A percentile compares a stretch with the other conserved stretches of the same genome.
Evolutionary conservation across 225 moss, liverwort and hornwort species (phyloP).

Genomic region (Bryum argenteum): DNA sequence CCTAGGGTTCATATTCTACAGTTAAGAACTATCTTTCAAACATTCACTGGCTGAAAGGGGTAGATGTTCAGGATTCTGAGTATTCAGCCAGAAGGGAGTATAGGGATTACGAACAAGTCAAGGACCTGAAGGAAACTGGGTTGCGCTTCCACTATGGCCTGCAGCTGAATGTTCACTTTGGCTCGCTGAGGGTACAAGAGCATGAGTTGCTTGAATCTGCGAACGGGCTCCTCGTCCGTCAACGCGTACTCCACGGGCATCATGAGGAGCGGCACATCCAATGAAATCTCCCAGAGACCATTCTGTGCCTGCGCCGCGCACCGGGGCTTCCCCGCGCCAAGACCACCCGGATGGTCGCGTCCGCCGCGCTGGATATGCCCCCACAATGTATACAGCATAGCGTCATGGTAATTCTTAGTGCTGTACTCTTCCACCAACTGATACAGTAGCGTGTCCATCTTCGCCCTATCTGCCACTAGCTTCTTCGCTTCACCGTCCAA

Average conservation of each 20-base stretch:
- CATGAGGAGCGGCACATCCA: constrained; percentile 55
- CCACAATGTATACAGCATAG: constrained; percentile 58
- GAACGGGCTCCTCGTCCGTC: constrained; percentile 49
- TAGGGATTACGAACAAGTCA: neutral
- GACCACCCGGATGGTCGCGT: constrained; percentile 19
- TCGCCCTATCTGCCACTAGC: constrained; percentile 38
- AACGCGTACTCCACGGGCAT: constrained; percentile 55
- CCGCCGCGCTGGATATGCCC: constrained; percentile 53
- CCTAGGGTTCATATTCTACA: too few relatives aligned
- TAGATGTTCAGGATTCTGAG: too few relatives aligned
- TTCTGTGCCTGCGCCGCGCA: constrained; percentile 53
- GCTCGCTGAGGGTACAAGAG: constrained; percentile 46
- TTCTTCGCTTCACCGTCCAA: constrained; percentile 37
- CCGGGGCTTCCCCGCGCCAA: constrained; percentile 36
- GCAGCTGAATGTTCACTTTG: constrained; percentile 57
- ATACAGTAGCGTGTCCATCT: constrained; percentile 58
- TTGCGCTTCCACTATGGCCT: constrained; percentile 43
- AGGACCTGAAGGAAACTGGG: constrained; percentile 47
- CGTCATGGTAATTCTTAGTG: constrained; percentile 58
- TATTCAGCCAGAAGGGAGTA: too few relatives aligned
- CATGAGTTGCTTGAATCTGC: constrained; percentile 52
- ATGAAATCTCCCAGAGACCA: constrained; percentile 54
- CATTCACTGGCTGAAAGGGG: too few relatives aligned
- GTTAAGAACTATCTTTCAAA: too few relatives aligned
- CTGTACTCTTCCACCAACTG: constrained; percentile 60